Conservation (phyloP, 2,329 filamentous ascomycete species). For the Colletotrichum sp. region DNA sequence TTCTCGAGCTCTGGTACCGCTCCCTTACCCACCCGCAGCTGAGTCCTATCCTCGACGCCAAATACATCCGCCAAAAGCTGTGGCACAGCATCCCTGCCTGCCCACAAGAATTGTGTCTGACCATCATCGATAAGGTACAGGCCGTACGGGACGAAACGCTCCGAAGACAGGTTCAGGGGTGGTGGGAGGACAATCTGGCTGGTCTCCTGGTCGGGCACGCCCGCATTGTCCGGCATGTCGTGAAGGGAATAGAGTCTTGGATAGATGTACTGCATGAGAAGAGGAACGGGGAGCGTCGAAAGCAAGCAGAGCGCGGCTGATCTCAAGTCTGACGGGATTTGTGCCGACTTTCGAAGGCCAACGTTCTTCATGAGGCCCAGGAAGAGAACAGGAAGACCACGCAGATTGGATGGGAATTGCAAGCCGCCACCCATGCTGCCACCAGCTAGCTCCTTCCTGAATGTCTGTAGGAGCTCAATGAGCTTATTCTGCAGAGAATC, state of each 20-base stretch:
- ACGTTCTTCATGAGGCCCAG: slow-evolving; percentile 96
- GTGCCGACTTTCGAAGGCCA: slow-evolving; percentile 87
- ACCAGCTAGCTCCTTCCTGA: slow-evolving; percentile 94
- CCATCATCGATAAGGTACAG: slow-evolving; percentile 97
- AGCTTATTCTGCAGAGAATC: slow-evolving; percentile 92
- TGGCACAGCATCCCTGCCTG: slow-evolving; percentile 90
- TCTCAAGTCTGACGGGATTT: slow-evolving; percentile 92
- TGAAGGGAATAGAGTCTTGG: slow-evolving; percentile 85
- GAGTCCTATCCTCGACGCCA: slow-evolving; percentile 80
- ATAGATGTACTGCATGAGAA: slow-evolving; percentile 93
- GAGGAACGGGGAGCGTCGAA: slow-evolving; percentile 89
- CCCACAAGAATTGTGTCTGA: slow-evolving; percentile 97
- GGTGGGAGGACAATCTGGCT: slow-evolving; percentile 90
- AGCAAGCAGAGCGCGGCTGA: slow-evolving; percentile 91
- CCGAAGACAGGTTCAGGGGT: slow-evolving; percentile 84
- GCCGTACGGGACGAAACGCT: slow-evolving; percentile 85
- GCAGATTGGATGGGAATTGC: slow-evolving; percentile 92
- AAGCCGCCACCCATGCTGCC: slow-evolving; percentile 95
- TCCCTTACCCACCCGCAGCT: slow-evolving; percentile 90
- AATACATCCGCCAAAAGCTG: slow-evolving; percentile 91
- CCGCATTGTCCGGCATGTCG: slow-evolving; percentile 95
- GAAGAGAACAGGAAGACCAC: slow-evolving; percentile 88
- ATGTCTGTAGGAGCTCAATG: slow-evolving; percentile 90
- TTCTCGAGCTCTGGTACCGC: slow-evolving; percentile 87
- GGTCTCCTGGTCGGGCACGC: slow-evolving; percentile 82